A percentile compares a stretch with the other conserved stretches of the same genome.
Conservation (phyloP, 179 eudicot genomes). For the Silene vulgaris region DNA sequence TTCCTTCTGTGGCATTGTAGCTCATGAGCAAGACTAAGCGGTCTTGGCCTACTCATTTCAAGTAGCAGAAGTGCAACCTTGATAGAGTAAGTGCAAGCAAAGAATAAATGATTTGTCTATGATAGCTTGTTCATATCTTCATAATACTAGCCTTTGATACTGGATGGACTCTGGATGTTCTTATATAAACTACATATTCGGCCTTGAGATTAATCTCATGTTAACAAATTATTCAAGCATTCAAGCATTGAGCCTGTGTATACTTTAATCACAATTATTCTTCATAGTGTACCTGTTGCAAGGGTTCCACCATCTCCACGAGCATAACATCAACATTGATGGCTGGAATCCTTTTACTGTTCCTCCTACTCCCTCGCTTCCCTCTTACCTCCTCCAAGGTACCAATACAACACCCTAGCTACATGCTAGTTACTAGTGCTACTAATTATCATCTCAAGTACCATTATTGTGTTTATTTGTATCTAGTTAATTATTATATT, state of each 20-base stretch:
- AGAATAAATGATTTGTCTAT: background rate
- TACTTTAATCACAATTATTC: too few species aligned
- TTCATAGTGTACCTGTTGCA: background rate
- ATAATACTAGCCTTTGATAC: constrained; percentile 13
- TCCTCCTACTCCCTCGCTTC: background rate
- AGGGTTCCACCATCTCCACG: background rate
- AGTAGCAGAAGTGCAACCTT: background rate
- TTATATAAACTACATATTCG: background rate
- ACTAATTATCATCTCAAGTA: background rate
- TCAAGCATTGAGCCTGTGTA: too few species aligned
- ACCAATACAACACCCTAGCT: background rate
- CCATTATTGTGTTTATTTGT: background rate
- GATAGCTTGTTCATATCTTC: constrained; percentile 12
- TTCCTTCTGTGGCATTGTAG: background rate
- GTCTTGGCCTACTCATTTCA: too few species aligned
- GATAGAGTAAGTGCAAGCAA: background rate
- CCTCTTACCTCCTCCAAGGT: constrained; percentile 4
- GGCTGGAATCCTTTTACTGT: background rate
- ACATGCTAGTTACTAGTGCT: background rate
- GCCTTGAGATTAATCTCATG: background rate
- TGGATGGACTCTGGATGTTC: background rate
- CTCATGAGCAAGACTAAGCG: background rate
- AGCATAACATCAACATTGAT: background rate
- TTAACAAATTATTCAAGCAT: too few species aligned
- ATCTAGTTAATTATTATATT: background rate